Conservation (phyloP, 2,329 filamentous ascomycete genomes). For the Zymoseptoria crescenta region DNA sequence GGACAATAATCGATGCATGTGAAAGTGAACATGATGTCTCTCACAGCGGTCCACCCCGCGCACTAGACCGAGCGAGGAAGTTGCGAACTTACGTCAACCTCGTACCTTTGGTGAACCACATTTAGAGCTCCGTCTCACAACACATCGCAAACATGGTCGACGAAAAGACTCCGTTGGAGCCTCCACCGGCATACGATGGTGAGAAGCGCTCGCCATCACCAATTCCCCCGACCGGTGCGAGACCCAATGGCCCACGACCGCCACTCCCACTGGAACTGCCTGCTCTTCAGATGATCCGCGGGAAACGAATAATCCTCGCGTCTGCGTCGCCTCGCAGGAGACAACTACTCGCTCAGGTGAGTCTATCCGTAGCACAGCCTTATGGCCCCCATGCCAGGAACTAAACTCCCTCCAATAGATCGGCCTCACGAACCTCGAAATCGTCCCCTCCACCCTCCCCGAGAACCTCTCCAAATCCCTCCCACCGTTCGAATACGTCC, state of each 20-base stretch:
- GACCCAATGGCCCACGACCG: slow-evolving; percentile 35
- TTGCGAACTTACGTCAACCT: background rate
- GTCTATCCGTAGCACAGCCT: slow-evolving; percentile 3
- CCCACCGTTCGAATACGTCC: slow-evolving; percentile 82
- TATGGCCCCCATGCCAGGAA: background rate
- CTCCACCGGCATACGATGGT: slow-evolving; percentile 37
- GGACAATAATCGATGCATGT: background rate
- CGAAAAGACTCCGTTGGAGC: slow-evolving; percentile 33
- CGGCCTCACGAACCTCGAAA: slow-evolving; percentile 72
- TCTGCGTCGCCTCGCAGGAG: slow-evolving; percentile 80
- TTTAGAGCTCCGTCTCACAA: background rate
- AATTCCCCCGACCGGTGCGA: background rate
- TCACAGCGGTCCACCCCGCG: no score
- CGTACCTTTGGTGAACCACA: background rate
- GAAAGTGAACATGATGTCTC: background rate
- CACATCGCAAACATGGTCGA: slow-evolving; percentile 19
- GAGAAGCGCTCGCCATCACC: background rate
- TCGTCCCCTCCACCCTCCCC: slow-evolving; percentile 72
- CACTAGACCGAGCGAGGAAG: background rate
- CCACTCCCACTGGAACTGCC: slow-evolving; percentile 70
- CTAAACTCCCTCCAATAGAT: slow-evolving; percentile 44
- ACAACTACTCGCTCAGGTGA: slow-evolving; percentile 67
- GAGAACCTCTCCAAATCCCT: slow-evolving; percentile 79
- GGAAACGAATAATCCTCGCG: slow-evolving; percentile 78
- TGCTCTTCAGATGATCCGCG: slow-evolving; percentile 65